Base-by-base conservation (phyloP, 2,329 filamentous ascomycete species). In the Colletotrichum gloeosporioides region DNA sequence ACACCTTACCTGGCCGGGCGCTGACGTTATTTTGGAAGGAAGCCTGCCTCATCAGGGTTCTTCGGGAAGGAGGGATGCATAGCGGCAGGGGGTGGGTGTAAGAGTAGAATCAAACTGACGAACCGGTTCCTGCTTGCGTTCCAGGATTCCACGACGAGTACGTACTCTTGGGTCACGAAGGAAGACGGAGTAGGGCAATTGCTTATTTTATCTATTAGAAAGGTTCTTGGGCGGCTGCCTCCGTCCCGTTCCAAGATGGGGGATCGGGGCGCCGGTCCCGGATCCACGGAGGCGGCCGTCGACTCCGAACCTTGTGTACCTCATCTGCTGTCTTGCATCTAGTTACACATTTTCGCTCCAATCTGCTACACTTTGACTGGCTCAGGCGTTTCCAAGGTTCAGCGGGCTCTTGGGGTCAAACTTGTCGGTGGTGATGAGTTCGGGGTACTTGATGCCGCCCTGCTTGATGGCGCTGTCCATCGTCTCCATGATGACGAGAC, bases 401-500 rank as follows among this genome's bases (percentile, higher is more conserved):
- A 93, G 85, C n/a, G 90, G 88, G 82, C 91, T 92, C 82, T 91
- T 86, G 69, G 88, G 82, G 80, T 93, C 91, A 82, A 87, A 93
- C 27, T 91, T 87, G 78, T 90, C 89, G 13, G 87, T 90, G 15
- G 90, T 88, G 82, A 92, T 92, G 73, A 90, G 80, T 18, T 90
- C 89, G 2, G 90, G 90, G 80, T 92, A 92, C 78, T 82, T 78
- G 65, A 92, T 85, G 15, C 85, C 88, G 29, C 90, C 90, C 81
- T 92, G 89, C 81, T 83, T 85, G 79, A 92, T 84, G 29, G 87
- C 88, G 80, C 87, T 85, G 65, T 92, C 90, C 90, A 92, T 92
- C 67, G 88, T 87, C 83, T 96, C 93, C 95, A 98, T 98, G 78
- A 98, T 95, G 65, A 93, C 89, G 71, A 98, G 88, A 81, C 94